These are phyloP conservation scores for Durusdinium trenchii DNA, from an alignment of 73 alveolate species.

Conservation along the genomic window DNA sequence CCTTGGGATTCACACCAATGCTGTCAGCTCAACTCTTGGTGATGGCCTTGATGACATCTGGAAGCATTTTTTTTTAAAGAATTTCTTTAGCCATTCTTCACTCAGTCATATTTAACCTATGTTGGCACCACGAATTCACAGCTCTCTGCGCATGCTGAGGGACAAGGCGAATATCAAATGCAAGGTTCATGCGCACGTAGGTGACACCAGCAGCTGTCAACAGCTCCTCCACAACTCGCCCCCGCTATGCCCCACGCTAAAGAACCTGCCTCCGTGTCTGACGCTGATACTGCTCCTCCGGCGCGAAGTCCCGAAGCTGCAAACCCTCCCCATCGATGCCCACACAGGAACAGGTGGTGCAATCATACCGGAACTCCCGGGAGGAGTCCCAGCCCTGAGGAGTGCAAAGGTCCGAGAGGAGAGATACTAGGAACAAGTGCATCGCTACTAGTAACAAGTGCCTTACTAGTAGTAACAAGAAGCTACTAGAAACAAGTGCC, in stretches of 20 bases:
- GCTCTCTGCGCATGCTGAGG: not conserved
- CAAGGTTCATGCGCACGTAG: slow-evolving; percentile 44
- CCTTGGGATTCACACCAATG: not conserved
- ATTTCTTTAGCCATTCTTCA: not conserved
- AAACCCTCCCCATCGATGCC: slow-evolving; percentile 17
- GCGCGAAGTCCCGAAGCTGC: slow-evolving; percentile 2
- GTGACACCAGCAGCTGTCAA: not conserved
- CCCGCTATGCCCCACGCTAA: not conserved
- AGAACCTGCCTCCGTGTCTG: not conserved
- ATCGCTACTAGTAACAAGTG: not conserved
- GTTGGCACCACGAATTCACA: not conserved
- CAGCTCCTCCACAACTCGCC: not conserved
- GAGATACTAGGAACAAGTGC: not conserved
- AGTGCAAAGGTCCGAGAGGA: not conserved
- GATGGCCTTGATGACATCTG: not conserved
- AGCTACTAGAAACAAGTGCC: not conserved
- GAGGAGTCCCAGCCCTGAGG: slow-evolving; percentile 70
- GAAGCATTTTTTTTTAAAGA: not conserved
- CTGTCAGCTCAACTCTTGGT: not conserved
- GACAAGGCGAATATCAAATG: slow-evolving; percentile 15
- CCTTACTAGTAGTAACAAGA: not conserved
- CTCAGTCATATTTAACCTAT: not conserved
- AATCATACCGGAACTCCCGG: slow-evolving; percentile 45
- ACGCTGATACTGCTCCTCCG: not conserved
- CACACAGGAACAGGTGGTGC: slow-evolving; percentile 11